Evolutionary conservation across 768 basidiomycete species (phyloP), one percentile per base, ranked within the genome.

Genomic region (Gloeostereum incarnatum): DNA sequence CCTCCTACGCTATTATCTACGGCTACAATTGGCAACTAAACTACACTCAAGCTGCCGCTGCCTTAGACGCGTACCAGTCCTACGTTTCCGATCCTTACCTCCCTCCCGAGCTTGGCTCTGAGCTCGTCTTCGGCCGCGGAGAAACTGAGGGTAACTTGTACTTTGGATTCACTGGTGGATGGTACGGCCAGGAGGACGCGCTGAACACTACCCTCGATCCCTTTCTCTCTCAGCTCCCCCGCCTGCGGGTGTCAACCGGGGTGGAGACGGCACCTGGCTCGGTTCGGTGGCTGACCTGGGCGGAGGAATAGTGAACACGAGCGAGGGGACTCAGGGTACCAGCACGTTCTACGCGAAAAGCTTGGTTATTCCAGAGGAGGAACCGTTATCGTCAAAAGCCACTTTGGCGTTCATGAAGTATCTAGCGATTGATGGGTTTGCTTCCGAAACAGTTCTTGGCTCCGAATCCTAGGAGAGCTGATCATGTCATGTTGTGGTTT

Each of bases 321-420:
- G 21, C 25, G 14, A 27, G 27, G 19, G 11, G 4, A 13, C 6
- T 16, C 16, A 6, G 3, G 26, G 21, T 5, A 40, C 36, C 45
- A 39, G 38, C 17, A 46, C 35, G 8, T 46, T 46, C 31, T 44
- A 40, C 14, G 45, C 45, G 19, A 46, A 46, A 26, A 40, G 39
- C 5, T 35, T 46, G 4, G 35, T 44, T 13, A 31, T 36, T 6
- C 43, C 45, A n/a, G 30, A 17, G 5, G 17, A 33, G 13, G 24
- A 33, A 2, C 45, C 47, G 14, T 29, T 48, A 16, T 30, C 31
- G 1, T 16, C 36, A 6, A 11, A 39, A 22, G 33, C 52, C 0
- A 31, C 48, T 20, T 27, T 35, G 7, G 36, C 39, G 17, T 47
- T 47, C 25, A 39, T 47, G 4, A 38, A 24, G 20, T 42, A 48